Base-by-base conservation (phyloP, 179 eudicot species). In the Amaranthus tricolor region DNA sequence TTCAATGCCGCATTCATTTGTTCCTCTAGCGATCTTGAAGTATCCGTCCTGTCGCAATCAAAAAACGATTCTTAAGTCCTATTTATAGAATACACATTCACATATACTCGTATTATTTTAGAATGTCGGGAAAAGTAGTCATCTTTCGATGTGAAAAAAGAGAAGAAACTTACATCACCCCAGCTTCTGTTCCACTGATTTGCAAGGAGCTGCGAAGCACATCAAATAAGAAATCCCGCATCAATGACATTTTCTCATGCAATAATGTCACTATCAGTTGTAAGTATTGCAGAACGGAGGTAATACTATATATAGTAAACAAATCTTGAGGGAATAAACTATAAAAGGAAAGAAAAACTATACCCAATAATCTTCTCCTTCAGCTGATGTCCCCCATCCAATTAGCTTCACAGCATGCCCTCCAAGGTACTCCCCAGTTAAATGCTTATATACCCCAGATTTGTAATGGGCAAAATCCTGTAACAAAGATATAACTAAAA, bases 391-490 rank as follows among this genome's bases (percentile, higher is more conserved):
- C 71, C 97, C 97, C 98, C 98, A 94, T 79, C 98, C 98, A 47
- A 94, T 94, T 67, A 94, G 87, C 91, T 94, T 94, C 57, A 94
- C 98, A 53, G 98, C 98, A 80, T 94, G 98, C 62, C 98, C 98
- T 31, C 98, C 98, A 85, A 94, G 57, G 78, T 52, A 79, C 20
- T 73, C 82, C 72, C 98, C 97, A 2, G 92, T 88, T 8, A 89
- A 59, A 75, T 94, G 96, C 68, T 88, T 94, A 89, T 94, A 94
- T 66, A 94, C 96, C 73, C 98, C 98, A 0, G 96, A 90, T 83
- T 94, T 86, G 91, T 94, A 94, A 79, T 92, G 94, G 60, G 98
- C 98, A 80, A 94, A 94, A 84, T 94, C 98, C 98, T 94, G 87
- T 52, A 63, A 59, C 52, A 60, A 60, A 6, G 15, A 58, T 5